phyloP scores from a whole-genome alignment of 441 rosid genomes.

The Theobroma grandiflorum region DNA sequence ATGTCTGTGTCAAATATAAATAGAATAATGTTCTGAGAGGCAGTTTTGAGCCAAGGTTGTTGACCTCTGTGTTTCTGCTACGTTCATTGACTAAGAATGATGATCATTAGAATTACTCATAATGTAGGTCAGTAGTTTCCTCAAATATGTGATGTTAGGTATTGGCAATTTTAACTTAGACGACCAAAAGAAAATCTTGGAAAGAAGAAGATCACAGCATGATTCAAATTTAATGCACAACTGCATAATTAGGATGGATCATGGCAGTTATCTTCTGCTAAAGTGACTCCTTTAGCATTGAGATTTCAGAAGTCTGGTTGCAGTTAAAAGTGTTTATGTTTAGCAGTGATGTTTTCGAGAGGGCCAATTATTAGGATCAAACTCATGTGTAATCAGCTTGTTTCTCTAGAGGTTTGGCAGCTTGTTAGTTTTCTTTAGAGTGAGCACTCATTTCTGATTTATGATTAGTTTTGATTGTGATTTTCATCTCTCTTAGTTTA shows the following conservation, averaged over 20 bases:
- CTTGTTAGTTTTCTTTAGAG: neutral
- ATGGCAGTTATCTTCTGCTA: neutral
- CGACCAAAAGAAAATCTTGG: neutral
- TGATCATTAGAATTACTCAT: neutral
- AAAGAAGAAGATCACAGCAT: neutral
- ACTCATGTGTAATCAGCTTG: constrained; percentile 5
- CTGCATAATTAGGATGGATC: constrained; percentile 2
- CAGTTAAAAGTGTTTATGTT: neutral
- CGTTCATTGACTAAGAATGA: constrained; percentile 5
- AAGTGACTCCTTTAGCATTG: neutral
- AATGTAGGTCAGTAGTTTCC: constrained; percentile 9
- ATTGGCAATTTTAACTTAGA: constrained; percentile 3
- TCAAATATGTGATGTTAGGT: neutral
- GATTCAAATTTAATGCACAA: neutral
- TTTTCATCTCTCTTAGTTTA: neutral
- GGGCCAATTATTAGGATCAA: constrained; percentile 4
- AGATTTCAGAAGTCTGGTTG: neutral
- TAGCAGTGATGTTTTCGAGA: constrained; percentile 1
- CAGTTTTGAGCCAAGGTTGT: constrained; percentile 2
- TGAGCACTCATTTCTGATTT: neutral
- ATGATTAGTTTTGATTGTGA: constrained; percentile 6
- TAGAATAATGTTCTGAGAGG: neutral
- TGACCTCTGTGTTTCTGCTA: constrained; percentile 17
- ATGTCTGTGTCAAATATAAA: neutral
- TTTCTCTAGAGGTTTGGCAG: constrained; percentile 1